Evolutionary conservation across 257 asterid species (phyloP), one percentile per base, ranked within the genome.

Genomic region (Galeopsis tetrahit): DNA sequence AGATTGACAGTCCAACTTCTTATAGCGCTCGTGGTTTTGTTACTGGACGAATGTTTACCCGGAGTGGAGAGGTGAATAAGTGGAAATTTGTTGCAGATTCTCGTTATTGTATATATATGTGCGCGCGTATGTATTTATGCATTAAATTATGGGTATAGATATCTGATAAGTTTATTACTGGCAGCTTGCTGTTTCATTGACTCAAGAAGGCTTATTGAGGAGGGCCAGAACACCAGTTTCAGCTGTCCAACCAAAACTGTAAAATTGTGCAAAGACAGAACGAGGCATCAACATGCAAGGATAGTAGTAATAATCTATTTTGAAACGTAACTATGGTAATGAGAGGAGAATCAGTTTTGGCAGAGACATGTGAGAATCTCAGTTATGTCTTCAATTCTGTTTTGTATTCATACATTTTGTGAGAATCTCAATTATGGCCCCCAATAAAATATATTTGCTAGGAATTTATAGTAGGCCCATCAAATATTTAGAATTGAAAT

Each of bases 161-260:
- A 10, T 60, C 69, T 78, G 31, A 49, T 31, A 9, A 48, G 6
- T 62, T 71, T 69, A 43, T 73, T 59, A n/a, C 48, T 52, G 55
- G 34, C 91, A 92, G 97, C 91, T 92, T 77, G 89, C 81, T 66
- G 92, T 74, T 74, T 77, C 99, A 39, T 70, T 86, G 83, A 86
- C 92, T 34, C 97, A 94, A 91, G 99, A 94, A 80, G 97, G 93
- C 48, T 70, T 94, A 66, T n/a, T 91, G 77, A 83, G 99, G 86
- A 85, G 60, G 71, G 82, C 71, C 62, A 77, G 69, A 65, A 38
- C 64, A 52, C 70, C 85, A 75, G 80, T 68, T 63, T 64, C 84
- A 57, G 72, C 77, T 63, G 63, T 65, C 48, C 73, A 70, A 68
- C 76, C 97, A 4, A 93, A 91, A 80, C 75, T 93, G 70, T 93